Conservation (phyloP, 2,329 filamentous ascomycete species). For the Nannizziopsis barbatae region DNA sequence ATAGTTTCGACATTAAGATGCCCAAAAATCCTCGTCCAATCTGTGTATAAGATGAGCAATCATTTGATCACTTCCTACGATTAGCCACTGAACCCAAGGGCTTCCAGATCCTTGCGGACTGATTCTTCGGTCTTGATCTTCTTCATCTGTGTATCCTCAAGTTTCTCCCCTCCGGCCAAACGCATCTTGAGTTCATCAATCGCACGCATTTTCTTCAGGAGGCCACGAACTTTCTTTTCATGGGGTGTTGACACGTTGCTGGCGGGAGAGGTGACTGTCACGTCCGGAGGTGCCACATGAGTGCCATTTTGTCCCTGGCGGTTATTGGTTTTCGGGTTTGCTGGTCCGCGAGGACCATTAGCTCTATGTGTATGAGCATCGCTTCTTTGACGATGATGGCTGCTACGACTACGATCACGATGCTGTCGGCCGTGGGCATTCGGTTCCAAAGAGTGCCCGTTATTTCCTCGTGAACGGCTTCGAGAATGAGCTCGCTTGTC, state of each 20-base stretch:
- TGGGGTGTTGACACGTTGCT: constrained; percentile 34
- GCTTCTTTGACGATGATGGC: constrained; percentile 21
- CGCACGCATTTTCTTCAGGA: constrained; percentile 94
- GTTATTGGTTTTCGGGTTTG: constrained; percentile 10
- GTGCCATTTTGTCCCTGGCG: constrained; percentile 27
- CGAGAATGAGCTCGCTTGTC: constrained; percentile 40
- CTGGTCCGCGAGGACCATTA: constrained; percentile 2
- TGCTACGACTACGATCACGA: constrained; percentile 23
- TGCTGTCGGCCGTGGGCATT: constrained; percentile 20
- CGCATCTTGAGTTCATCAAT: constrained; percentile 99
- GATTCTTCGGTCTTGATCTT: constrained; percentile 84
- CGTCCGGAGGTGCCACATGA: constrained; percentile 19
- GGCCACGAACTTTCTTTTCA: constrained; percentile 85
- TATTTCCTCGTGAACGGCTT: constrained; percentile 41
- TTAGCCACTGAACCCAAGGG: constrained; percentile 41
- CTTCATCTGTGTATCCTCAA: constrained; percentile 97
- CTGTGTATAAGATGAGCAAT: neutral
- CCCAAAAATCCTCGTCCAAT: neutral
- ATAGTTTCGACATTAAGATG: too few relatives aligned
- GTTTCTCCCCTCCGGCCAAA: constrained; percentile 82
- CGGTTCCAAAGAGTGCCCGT: constrained; percentile 23
- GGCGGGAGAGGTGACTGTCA: constrained; percentile 24
- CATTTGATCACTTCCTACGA: neutral
- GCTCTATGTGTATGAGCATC: constrained; percentile 14
- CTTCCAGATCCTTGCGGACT: constrained; percentile 72